Percentiles rank a stretch among this genome's conserved stretches.
phyloP scores from a whole-genome alignment of 305 asterid genomes.

The Fraxinus latifolia region DNA sequence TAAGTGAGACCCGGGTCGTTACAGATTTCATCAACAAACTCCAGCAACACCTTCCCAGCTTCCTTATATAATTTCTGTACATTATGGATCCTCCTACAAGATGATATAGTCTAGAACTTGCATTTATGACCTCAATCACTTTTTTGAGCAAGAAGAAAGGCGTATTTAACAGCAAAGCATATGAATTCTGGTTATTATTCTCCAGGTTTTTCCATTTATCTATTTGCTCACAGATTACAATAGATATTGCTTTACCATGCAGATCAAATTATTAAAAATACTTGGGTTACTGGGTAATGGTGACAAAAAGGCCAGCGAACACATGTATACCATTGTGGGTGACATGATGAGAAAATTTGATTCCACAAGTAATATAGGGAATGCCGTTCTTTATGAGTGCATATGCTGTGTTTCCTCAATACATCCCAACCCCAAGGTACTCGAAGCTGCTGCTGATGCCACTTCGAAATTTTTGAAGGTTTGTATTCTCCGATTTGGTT shows the following conservation, averaged over 20 bases:
- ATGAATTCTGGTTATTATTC: conserved; percentile 1
- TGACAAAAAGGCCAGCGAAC: conserved; percentile 90
- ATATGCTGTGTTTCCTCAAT: conserved; percentile 80
- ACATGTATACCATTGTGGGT: conserved; percentile 85
- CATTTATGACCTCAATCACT: not conserved
- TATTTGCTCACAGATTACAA: conserved; percentile 4
- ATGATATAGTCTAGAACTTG: conserved; percentile 6
- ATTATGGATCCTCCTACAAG: conserved; percentile 1
- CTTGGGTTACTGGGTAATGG: conserved; percentile 76
- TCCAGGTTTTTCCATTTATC: conserved; percentile 1
- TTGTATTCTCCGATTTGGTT: no score
- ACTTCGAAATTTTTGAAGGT: conserved; percentile 52
- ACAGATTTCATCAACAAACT: conserved; percentile 16
- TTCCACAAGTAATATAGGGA: conserved; percentile 82
- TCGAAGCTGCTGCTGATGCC: conserved; percentile 93
- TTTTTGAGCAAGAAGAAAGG: conserved; percentile 12
- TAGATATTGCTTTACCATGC: conserved; percentile 27
- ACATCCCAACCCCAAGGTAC: conserved; percentile 83
- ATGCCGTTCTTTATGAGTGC: conserved; percentile 67
- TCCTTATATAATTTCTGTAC: conserved; percentile 16
- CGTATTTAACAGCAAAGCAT: not conserved
- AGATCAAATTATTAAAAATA: conserved; percentile 91
- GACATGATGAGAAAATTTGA: conserved; percentile 85
- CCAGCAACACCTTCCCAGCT: conserved; percentile 13
- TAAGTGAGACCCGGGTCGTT: no score